phyloP scores from a whole-genome alignment of 768 basidiomycete genomes.

The Cyclocybe aegerita region DNA sequence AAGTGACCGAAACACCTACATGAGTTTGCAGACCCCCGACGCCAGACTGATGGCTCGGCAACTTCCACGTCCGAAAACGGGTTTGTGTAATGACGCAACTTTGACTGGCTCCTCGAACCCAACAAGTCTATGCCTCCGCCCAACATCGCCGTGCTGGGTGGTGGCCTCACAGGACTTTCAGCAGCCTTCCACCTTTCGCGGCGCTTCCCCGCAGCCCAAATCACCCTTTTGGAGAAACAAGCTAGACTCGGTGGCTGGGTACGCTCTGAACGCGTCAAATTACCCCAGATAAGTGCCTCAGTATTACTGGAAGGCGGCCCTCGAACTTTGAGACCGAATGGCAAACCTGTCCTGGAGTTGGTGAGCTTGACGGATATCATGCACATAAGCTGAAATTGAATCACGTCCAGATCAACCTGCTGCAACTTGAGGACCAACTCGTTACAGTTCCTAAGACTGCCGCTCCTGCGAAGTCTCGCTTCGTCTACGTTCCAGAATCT shows the following conservation, averaged over 20 bases:
- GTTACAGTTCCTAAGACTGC: conserved; percentile 67
- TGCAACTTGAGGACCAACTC: conserved; percentile 58
- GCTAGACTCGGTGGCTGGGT: conserved; percentile 86
- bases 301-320: conserved; percentile 86
- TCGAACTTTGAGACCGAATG: conserved; percentile 78
- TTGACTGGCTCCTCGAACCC: no score
- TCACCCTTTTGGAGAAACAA: conserved; percentile 72
- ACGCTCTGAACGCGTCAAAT: conserved; percentile 50
- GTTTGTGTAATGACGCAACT: no score
- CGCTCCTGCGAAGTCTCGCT: conserved; percentile 77
- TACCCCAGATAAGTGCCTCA: conserved; percentile 26
- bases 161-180: conserved; percentile 79
- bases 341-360: conserved; percentile 73
- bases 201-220: conserved; percentile 53
- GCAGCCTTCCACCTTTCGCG: conserved; percentile 77
- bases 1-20: no score
- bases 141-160: conserved; percentile 71
- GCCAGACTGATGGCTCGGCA: no score
- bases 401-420: conserved; percentile 66
- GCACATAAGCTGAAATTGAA: background rate
- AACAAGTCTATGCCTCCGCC: conserved; percentile 13
- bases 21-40: no score
- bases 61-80: no score
- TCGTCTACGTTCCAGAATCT: conserved; percentile 52
- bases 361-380: conserved; percentile 41